Base-by-base conservation (phyloP, 2,329 filamentous ascomycete genomes). In the Herpomyces periplanetae region DNA sequence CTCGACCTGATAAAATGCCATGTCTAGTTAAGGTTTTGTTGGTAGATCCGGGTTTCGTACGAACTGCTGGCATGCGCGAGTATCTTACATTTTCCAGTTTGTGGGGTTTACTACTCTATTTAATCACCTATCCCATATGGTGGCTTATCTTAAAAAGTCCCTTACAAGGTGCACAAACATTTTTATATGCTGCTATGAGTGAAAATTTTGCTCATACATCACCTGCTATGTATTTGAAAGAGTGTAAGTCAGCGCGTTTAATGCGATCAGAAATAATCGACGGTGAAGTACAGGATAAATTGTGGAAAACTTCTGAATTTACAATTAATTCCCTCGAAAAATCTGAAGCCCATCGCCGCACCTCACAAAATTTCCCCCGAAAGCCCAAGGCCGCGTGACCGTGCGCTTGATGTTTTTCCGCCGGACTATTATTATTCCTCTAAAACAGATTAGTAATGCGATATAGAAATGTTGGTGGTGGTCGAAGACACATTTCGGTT, bases 91-190 rank as follows among this genome's bases (percentile, higher is more conserved):
- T 68, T 13, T 80, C 80, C 4, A 66, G 65, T 3, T 44, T 96
- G 0, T 58, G 56, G 49, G 73, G 73, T 0, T 43, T 96, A 9
- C 36, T 58, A 0, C 18, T 68, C 8, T 96, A 96, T 37, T 35
- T 87, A 4, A 17, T 62, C 5, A 53, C 56, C 13, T 96, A 75
- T 46, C 49, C 63, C 1, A 27, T 85, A 0, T 68, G 65, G 36
- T 91, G 75, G 68, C 37, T 96, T 10, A 36, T 88, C 1, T 44
- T 96, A 20, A 91, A 96, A 38, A 73, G 64, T 13, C 53, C 71
- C 1, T 41, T 58, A 20, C 59, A 65, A 40, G 80, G 68, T 2
- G 66, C 75, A 1, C 73, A 96, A 39, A 71, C 64, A 3, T 57
- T 91, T 17, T 42, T 91, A 5, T 61, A 60, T 27, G 73, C 73